Conservation (phyloP, 2,329 filamentous ascomycete species). For the Beauveria sp. region DNA sequence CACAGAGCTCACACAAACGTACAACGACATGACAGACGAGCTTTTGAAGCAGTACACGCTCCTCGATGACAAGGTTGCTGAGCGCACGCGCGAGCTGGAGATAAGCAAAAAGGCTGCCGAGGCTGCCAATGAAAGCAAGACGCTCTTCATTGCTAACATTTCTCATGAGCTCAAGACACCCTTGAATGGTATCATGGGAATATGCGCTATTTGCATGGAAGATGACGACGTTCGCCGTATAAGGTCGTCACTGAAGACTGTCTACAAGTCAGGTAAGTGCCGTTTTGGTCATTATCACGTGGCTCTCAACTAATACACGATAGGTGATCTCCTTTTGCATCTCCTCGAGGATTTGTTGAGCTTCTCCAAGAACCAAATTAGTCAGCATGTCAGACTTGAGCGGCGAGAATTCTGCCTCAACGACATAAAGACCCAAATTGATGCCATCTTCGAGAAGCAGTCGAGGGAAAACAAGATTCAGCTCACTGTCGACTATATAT, state of each 20-base stretch:
- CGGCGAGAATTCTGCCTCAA: conserved; percentile 77
- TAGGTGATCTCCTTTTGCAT: conserved; percentile 69
- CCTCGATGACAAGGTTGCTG: conserved; percentile 75
- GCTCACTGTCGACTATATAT: conserved; percentile 58
- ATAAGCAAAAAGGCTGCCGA: conserved; percentile 88
- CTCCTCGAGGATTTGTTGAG: conserved; percentile 83
- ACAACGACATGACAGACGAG: conserved; percentile 92
- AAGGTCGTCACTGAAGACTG: conserved; percentile 75
- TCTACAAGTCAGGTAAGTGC: conserved; percentile 66
- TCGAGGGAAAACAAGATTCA: conserved; percentile 71
- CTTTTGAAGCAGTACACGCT: conserved; percentile 77
- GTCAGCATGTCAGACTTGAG: conserved; percentile 73
- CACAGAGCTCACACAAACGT: conserved; percentile 75
- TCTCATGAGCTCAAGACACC: conserved; percentile 84
- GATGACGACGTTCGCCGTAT: conserved; percentile 72
- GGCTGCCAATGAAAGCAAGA: conserved; percentile 95
- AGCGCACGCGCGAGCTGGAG: conserved; percentile 77
- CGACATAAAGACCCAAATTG: conserved; percentile 73
- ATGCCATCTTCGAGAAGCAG: conserved; percentile 86
- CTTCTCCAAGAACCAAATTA: conserved; percentile 93
- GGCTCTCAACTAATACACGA: not conserved
- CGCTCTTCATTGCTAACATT: conserved; percentile 94
- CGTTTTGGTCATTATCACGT: not conserved
- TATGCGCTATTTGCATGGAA: conserved; percentile 89
- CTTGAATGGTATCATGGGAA: conserved; percentile 89